A percentile compares a stretch with the other conserved stretches of the same genome.
Conservation (phyloP, 169 alveolate genomes). For the Cryptosporidium baileyi region DNA sequence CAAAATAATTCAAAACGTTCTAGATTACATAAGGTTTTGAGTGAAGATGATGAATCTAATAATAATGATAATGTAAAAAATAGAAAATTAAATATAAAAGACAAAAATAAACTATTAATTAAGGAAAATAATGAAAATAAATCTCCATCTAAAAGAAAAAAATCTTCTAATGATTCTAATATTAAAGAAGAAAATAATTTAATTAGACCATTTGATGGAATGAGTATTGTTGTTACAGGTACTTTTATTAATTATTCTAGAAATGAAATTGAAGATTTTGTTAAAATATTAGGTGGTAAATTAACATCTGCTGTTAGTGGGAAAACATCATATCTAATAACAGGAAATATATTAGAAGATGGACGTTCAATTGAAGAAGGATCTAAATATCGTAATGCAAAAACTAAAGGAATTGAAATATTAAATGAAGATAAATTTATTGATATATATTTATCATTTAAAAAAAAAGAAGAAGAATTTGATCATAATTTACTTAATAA, state of each 20-base stretch:
- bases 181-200: neutral
- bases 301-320: slow-evolving; percentile 89
- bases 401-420: slow-evolving; percentile 75
- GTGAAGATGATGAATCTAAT: slow-evolving; percentile 15
- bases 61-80: neutral
- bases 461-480: slow-evolving; percentile 61
- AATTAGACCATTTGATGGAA: slow-evolving; percentile 1
- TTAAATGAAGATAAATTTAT: slow-evolving; percentile 82
- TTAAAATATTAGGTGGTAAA: slow-evolving; percentile 89
- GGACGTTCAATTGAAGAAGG: slow-evolving; percentile 91
- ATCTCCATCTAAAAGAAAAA: neutral
- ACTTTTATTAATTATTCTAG: slow-evolving; percentile 25
- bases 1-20: neutral
- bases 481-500: slow-evolving; percentile 1
- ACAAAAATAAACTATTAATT: neutral
- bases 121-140: neutral
- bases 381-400: slow-evolving; percentile 87
- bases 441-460: slow-evolving; percentile 71
- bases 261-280: slow-evolving; percentile 50
- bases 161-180: neutral
- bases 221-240: slow-evolving; percentile 62
- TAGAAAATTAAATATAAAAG: neutral
- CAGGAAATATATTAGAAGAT: slow-evolving; percentile 92
- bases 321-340: slow-evolving; percentile 87
- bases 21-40: slow-evolving; percentile 27